Percentiles rank a stretch among this genome's conserved stretches.
Conservation (phyloP, 306 rosid species). For the Acacia confusa region DNA sequence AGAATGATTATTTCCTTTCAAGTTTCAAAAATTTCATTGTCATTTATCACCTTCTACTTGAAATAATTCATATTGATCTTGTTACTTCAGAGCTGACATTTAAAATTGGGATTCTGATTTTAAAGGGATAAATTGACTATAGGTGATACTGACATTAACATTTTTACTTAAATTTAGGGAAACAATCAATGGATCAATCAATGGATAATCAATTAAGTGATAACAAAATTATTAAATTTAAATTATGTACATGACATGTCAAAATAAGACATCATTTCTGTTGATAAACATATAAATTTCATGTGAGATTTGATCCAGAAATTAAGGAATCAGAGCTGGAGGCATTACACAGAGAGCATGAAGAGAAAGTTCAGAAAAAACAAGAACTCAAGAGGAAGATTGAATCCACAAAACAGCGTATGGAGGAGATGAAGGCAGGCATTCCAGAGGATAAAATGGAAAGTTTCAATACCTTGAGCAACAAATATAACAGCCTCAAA, state of each 20-base stretch:
- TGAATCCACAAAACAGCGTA: constrained; percentile 36
- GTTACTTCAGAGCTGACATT: neutral
- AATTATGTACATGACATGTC: too few species aligned
- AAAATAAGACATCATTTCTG: neutral
- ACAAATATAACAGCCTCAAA: constrained; percentile 44
- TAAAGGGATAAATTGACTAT: neutral
- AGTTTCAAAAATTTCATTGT: neutral
- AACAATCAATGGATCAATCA: neutral
- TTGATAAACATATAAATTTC: neutral
- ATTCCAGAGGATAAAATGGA: constrained; percentile 36
- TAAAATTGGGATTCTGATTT: neutral
- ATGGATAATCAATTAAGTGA: neutral
- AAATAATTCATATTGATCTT: neutral
- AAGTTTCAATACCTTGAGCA: constrained; percentile 36
- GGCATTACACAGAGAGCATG: constrained; percentile 42
- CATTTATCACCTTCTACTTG: neutral
- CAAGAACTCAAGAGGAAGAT: constrained; percentile 52
- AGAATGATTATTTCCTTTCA: too few species aligned
- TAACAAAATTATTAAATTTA: neutral
- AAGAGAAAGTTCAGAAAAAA: constrained; percentile 41
- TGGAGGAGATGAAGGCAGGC: constrained; percentile 44
- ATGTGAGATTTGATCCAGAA: constrained; percentile 19
- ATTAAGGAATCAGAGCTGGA: constrained; percentile 35
- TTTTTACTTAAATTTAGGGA: neutral
- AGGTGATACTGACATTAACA: neutral